These are phyloP conservation scores for Clonostachys chloroleuca DNA, from an alignment of 2,329 filamentous ascomycete species.

Conservation along the genomic window DNA sequence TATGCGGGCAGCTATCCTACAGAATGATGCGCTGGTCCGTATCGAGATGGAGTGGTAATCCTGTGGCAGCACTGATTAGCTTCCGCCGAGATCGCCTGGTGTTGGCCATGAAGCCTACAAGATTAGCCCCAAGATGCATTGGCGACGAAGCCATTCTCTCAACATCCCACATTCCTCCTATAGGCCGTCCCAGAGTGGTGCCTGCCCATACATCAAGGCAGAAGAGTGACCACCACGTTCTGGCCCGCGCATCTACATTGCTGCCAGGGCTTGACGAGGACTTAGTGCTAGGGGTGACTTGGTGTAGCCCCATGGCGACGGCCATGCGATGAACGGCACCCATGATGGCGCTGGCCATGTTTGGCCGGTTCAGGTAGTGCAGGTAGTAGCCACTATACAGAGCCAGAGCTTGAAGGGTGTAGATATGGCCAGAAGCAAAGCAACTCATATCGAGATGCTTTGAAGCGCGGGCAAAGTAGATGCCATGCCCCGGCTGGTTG, in stretches of 20 bases:
- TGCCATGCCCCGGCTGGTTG: not conserved
- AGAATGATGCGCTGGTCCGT: not conserved
- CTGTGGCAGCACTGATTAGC: not conserved
- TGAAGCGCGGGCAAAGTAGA: not conserved
- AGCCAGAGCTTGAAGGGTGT: constrained; percentile 66
- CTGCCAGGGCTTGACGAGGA: not conserved
- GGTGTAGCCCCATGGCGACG: constrained; percentile 64
- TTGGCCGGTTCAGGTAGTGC: constrained; percentile 71
- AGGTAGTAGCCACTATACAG: constrained; percentile 73
- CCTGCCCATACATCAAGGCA: constrained; percentile 2
- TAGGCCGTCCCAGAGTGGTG: constrained; percentile 1
- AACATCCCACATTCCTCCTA: not conserved
- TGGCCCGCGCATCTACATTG: not conserved
- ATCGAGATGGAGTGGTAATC: not conserved
- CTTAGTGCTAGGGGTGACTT: not conserved
- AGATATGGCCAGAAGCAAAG: constrained; percentile 28
- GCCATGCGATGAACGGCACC: constrained; percentile 70
- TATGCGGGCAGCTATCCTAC: not conserved
- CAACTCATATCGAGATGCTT: not conserved
- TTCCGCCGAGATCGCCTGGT: too few relatives aligned
- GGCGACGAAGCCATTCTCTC: too few relatives aligned
- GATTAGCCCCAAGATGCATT: too few relatives aligned
- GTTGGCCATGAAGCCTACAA: too few relatives aligned
- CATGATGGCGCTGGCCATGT: constrained; percentile 70
- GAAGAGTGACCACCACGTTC: constrained; percentile 1